Evolutionary conservation across 768 basidiomycete genomes (phyloP).

Genomic region (Phlegmacium glaucopus): DNA sequence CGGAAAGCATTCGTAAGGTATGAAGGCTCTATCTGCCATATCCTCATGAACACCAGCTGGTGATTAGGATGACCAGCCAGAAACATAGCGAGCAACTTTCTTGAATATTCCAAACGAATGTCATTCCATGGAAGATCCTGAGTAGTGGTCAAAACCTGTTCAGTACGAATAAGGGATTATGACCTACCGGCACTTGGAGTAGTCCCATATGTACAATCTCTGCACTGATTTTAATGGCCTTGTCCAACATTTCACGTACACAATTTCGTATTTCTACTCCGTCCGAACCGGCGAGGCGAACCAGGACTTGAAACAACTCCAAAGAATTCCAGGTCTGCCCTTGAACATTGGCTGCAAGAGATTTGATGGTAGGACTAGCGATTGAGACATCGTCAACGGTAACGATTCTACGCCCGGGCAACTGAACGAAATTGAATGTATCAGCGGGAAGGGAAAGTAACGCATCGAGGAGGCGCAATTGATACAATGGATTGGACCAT

Average conservation of each 20-base stretch:
- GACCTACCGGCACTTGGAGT: slow-evolving; percentile 80
- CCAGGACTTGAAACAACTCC: slow-evolving; percentile 84
- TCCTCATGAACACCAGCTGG: slow-evolving; percentile 94
- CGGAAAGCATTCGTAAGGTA: slow-evolving; percentile 87
- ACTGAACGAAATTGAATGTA: slow-evolving; percentile 87
- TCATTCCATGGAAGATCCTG: slow-evolving; percentile 85
- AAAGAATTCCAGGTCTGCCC: slow-evolving; percentile 93
- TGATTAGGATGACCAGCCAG: slow-evolving; percentile 91
- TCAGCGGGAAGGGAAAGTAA: slow-evolving; percentile 86
- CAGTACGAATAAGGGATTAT: not conserved
- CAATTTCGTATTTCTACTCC: slow-evolving; percentile 66
- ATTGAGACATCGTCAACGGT: slow-evolving; percentile 84
- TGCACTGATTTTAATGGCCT: slow-evolving; percentile 89
- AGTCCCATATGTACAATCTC: slow-evolving; percentile 94
- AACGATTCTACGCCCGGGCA: slow-evolving; percentile 81
- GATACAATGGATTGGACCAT: slow-evolving; percentile 85
- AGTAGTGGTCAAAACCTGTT: slow-evolving; percentile 9
- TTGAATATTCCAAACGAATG: slow-evolving; percentile 82
- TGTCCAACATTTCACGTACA: slow-evolving; percentile 90
- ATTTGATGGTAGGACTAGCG: slow-evolving; percentile 89
- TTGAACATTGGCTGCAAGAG: slow-evolving; percentile 86
- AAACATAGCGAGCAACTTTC: slow-evolving; percentile 85
- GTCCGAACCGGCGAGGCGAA: slow-evolving; percentile 74
- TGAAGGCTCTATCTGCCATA: slow-evolving; percentile 87
- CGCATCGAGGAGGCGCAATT: slow-evolving; percentile 84